Conservation (phyloP, 2,329 filamentous ascomycete genomes). For the Penicillium hordei region DNA sequence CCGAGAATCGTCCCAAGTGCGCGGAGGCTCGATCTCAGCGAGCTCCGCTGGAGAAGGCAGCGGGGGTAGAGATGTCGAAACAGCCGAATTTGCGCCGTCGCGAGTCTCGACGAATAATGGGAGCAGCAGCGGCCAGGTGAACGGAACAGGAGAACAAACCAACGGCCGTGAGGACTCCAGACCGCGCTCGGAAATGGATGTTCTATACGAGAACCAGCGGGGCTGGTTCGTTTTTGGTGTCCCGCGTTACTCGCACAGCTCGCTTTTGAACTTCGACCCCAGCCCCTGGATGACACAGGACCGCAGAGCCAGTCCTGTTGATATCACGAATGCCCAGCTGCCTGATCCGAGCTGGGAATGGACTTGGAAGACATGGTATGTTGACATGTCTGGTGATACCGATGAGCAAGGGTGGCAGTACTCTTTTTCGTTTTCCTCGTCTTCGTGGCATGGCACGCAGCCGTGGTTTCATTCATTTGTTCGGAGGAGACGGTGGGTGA, state of each 20-base stretch:
- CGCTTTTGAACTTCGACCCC: slow-evolving; percentile 82
- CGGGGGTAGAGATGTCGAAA: slow-evolving; percentile 13
- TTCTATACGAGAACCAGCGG: slow-evolving; percentile 93
- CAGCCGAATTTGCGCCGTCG: slow-evolving; percentile 17
- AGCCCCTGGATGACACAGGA: slow-evolving; percentile 76
- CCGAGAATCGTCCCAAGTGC: slow-evolving; percentile 22
- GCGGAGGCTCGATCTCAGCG: slow-evolving; percentile 19
- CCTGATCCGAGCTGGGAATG: slow-evolving; percentile 96
- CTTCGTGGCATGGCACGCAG: slow-evolving; percentile 82
- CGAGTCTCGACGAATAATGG: slow-evolving; percentile 8
- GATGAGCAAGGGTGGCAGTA: slow-evolving; percentile 97
- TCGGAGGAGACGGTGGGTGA: slow-evolving; percentile 82
- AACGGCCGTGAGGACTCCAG: slow-evolving; percentile 22
- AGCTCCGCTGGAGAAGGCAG: slow-evolving; percentile 17
- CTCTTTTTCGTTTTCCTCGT: slow-evolving; percentile 78
- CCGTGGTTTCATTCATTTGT: slow-evolving; percentile 96
- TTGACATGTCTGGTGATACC: slow-evolving; percentile 74
- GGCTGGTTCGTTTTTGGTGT: slow-evolving; percentile 87
- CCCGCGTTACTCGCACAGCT: slow-evolving; percentile 82
- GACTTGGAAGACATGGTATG: slow-evolving; percentile 71
- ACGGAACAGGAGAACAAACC: slow-evolving; percentile 2
- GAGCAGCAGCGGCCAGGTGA: slow-evolving; percentile 3
- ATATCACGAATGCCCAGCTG: slow-evolving; percentile 83
- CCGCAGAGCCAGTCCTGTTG: slow-evolving; percentile 59
- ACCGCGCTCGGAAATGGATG: slow-evolving; percentile 63